Conservation (phyloP, 2,329 filamentous ascomycete genomes). For the Clarireedia paspali region DNA sequence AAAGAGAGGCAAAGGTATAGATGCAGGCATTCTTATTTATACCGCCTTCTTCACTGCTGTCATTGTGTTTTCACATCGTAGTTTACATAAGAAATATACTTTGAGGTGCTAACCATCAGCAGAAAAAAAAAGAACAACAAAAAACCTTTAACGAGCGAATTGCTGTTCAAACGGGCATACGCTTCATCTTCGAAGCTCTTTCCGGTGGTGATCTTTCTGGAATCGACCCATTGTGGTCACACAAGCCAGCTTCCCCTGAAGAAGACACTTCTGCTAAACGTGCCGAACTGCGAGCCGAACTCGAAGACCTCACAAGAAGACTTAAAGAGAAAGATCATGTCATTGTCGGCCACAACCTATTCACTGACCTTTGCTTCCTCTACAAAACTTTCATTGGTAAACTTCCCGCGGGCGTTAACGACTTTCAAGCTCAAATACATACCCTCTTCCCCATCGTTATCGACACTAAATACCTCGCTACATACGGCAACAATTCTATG, state of each 20-base stretch:
- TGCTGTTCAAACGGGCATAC: constrained; percentile 15
- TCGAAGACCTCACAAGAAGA: constrained; percentile 14
- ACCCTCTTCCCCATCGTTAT: constrained; percentile 40
- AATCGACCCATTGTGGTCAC: constrained; percentile 31
- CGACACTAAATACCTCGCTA: constrained; percentile 54
- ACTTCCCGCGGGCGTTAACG: constrained; percentile 44
- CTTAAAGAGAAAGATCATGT: constrained; percentile 31
- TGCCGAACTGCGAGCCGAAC: constrained; percentile 20
- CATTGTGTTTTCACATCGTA: neutral
- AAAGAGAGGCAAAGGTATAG: constrained; percentile 22
- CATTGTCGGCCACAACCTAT: constrained; percentile 57
- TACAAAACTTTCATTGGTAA: constrained; percentile 53
- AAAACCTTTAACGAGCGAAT: constrained; percentile 3
- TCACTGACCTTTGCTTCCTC: constrained; percentile 56
- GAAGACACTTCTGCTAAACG: neutral
- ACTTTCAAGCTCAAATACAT: constrained; percentile 45
- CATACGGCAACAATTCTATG: constrained; percentile 25
- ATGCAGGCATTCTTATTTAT: neutral
- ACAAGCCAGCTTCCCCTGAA: constrained; percentile 6
- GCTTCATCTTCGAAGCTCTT: constrained; percentile 29
- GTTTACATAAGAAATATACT: neutral
- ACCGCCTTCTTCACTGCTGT: too few species aligned
- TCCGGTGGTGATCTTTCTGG: constrained; percentile 23
- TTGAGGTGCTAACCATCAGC: neutral
- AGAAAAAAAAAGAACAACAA: constrained; percentile 3